Evolutionary conservation across 768 basidiomycete genomes (phyloP).

Genomic region (Cystobasidium tubakii): DNA sequence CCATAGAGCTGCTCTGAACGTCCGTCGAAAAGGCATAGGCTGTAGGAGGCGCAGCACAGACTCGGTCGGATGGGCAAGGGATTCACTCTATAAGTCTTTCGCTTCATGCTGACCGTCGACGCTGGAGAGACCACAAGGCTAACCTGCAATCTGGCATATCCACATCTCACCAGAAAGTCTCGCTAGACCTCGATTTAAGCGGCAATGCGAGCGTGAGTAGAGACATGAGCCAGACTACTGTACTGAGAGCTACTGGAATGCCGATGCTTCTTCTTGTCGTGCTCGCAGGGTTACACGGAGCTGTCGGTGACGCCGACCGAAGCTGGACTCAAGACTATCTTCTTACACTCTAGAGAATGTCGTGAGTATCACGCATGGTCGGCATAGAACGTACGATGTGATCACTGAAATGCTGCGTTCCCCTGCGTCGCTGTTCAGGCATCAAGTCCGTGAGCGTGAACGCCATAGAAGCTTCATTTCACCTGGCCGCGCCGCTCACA

Average conservation of each 20-base stretch:
- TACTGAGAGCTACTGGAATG: background rate
- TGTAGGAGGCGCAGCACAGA: background rate
- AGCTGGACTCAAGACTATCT: constrained; percentile 70
- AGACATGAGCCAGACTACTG: background rate
- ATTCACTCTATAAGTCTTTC: constrained; percentile 32
- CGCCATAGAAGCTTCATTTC: constrained; percentile 60
- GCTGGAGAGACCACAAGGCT: background rate
- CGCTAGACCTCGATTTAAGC: constrained; percentile 84
- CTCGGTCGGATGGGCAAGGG: constrained; percentile 43
- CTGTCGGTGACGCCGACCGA: constrained; percentile 77
- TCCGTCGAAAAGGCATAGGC: background rate
- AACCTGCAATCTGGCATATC: background rate
- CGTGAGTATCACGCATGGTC: constrained; percentile 54
- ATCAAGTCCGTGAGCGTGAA: constrained; percentile 53
- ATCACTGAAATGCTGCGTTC: constrained; percentile 16
- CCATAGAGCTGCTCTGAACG: background rate
- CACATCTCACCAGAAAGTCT: constrained; percentile 71
- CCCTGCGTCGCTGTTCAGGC: constrained; percentile 50
- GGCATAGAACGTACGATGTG: background rate
- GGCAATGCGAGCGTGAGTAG: constrained; percentile 71
- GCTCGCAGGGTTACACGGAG: constrained; percentile 72
- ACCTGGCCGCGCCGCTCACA: constrained; percentile 53
- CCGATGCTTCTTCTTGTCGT: constrained; percentile 47
- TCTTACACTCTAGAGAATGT: constrained; percentile 83
- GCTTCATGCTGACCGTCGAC: background rate